These are phyloP conservation scores for Leptosphaerulina australis DNA, from an alignment of 2,329 filamentous ascomycete species.

Conservation along the genomic window DNA sequence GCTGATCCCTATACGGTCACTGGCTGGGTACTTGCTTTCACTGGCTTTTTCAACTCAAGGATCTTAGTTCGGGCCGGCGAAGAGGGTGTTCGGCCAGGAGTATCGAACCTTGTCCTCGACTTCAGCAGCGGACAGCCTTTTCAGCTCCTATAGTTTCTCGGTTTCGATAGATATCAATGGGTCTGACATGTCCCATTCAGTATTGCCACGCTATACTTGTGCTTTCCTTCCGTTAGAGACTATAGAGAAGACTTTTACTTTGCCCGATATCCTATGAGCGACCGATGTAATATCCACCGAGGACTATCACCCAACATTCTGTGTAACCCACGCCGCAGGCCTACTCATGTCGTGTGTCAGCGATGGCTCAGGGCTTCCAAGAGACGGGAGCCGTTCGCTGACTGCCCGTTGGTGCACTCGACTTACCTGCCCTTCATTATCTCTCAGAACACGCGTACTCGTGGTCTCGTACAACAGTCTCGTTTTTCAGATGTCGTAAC, in stretches of 20 bases:
- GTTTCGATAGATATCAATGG: not conserved
- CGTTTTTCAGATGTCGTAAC: slow-evolving; percentile 37
- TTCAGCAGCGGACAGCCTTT: slow-evolving; percentile 20
- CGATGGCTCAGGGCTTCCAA: slow-evolving; percentile 23
- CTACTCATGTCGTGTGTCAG: slow-evolving; percentile 38
- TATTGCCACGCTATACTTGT: slow-evolving; percentile 9
- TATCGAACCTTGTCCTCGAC: slow-evolving; percentile 18
- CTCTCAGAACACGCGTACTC: slow-evolving; percentile 33
- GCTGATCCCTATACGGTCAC: slow-evolving; percentile 35
- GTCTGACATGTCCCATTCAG: slow-evolving; percentile 2
- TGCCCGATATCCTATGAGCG: slow-evolving; percentile 20
- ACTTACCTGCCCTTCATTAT: slow-evolving; percentile 32
- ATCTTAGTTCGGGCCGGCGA: slow-evolving; percentile 30
- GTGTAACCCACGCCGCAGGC: slow-evolving; percentile 39
- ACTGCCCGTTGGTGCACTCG: slow-evolving; percentile 23
- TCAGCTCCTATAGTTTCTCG: slow-evolving; percentile 19
- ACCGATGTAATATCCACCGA: slow-evolving; percentile 27
- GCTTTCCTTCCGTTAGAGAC: not conserved
- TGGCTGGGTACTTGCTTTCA: slow-evolving; percentile 28
- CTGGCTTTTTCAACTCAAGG: slow-evolving; percentile 25
- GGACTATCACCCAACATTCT: slow-evolving; percentile 26
- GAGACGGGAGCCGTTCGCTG: slow-evolving; percentile 32
- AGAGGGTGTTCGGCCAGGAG: slow-evolving; percentile 35
- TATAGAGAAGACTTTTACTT: not conserved
- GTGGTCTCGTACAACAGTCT: slow-evolving; percentile 39